phyloP scores from a whole-genome alignment of 2,329 filamentous ascomycete species.

The Hirsutella minnesotensis region DNA sequence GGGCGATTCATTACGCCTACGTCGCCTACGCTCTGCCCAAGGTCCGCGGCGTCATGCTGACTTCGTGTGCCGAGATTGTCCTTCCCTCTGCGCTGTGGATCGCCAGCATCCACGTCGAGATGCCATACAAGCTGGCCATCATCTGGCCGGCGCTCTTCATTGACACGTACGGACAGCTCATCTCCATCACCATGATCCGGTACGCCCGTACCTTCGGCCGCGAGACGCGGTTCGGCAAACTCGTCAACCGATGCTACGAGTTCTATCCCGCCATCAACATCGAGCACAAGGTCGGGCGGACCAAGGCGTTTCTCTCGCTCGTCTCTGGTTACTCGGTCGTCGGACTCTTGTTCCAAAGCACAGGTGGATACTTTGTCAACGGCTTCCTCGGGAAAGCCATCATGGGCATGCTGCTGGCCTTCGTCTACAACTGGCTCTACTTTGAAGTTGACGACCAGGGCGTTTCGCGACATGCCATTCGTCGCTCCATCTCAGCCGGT shows the following conservation, averaged over 20 bases:
- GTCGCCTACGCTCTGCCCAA: conserved; percentile 40
- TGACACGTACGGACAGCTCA: conserved; percentile 36
- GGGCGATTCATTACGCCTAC: conserved; percentile 32
- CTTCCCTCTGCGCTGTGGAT: conserved; percentile 47
- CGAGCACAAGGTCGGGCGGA: conserved; percentile 53
- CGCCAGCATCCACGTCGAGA: conserved; percentile 41
- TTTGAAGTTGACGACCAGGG: conserved; percentile 49
- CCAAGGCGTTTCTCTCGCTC: conserved; percentile 51
- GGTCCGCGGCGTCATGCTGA: conserved; percentile 43
- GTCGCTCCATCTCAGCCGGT: conserved; percentile 34
- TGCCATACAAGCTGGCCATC: conserved; percentile 40
- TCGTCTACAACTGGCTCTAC: conserved; percentile 51
- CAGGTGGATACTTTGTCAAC: conserved; percentile 30
- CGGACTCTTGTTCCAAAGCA: conserved; percentile 46
- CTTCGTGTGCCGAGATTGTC: conserved; percentile 28
- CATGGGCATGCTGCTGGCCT: conserved; percentile 44
- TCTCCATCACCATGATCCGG: conserved; percentile 28
- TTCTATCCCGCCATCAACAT: conserved; percentile 53
- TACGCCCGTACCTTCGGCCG: conserved; percentile 11
- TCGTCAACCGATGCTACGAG: conserved; percentile 32
- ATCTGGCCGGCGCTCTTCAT: conserved; percentile 44
- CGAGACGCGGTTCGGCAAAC: conserved; percentile 9
- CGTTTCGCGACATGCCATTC: conserved; percentile 48
- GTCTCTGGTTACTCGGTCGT: conserved; percentile 55
- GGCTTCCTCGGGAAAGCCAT: conserved; percentile 52